Percentiles rank a stretch among this genome's conserved stretches.
Conservation (phyloP, 176 grass and related monocot genomes). For the Melocanna baccifera region DNA sequence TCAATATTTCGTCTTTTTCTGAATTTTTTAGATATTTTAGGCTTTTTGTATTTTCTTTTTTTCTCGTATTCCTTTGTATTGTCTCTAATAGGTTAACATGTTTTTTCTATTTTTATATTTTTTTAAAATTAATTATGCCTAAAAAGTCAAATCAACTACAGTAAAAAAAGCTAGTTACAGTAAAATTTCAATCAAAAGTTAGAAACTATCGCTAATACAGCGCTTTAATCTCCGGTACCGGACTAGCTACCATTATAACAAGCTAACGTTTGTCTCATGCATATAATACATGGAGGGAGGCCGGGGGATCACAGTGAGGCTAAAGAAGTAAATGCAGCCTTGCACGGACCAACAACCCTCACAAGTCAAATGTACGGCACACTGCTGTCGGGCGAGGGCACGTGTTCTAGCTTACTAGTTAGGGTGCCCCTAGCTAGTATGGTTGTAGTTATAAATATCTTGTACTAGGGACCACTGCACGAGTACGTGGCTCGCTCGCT, state of each 20-base stretch:
- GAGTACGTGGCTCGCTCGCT: neutral
- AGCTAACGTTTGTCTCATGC: neutral
- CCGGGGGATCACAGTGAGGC: neutral
- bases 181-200: too few species aligned
- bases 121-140: too few species aligned
- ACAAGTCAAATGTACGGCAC: neutral
- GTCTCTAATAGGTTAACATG: too few species aligned
- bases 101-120: too few species aligned
- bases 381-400: neutral
- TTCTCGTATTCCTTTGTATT: too few species aligned
- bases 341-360: neutral
- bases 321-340: neutral
- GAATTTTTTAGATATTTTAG: too few species aligned
- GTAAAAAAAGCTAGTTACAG: too few species aligned
- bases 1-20: too few species aligned
- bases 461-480: neutral
- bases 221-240: neutral
- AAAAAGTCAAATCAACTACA: too few species aligned
- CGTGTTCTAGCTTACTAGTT: neutral
- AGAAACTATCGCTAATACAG: too few species aligned
- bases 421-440: neutral
- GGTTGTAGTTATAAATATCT: neutral
- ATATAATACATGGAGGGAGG: neutral
- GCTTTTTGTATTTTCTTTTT: too few species aligned
- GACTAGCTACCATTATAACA: neutral